A percentile compares a stretch with the other conserved stretches of the same genome.
Evolutionary conservation across 83 land plant species (phyloP).

Genomic region (Diphasiastrum complanatum): DNA sequence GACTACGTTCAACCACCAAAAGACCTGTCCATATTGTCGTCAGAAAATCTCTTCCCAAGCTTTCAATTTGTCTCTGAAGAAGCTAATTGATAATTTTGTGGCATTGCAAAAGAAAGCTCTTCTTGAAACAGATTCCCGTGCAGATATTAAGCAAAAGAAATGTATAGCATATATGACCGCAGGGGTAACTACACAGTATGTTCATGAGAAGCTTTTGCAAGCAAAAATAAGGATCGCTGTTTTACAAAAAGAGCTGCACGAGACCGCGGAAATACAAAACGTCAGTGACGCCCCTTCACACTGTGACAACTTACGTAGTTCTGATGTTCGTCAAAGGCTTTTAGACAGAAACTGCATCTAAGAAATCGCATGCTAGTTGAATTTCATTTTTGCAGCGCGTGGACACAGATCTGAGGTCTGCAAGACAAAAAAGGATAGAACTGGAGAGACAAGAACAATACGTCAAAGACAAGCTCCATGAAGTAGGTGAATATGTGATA

Average conservation of each 20-base stretch:
- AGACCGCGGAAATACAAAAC: constrained; percentile 1
- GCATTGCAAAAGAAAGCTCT: not conserved
- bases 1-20: not conserved
- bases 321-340: not conserved
- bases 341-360: no score
- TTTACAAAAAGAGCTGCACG: constrained; percentile 13
- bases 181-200: no score
- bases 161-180: no score
- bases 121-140: not conserved
- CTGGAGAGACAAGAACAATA: no score
- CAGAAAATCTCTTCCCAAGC: not conserved
- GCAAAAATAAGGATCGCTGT: constrained; percentile 14
- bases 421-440: no score
- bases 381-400: no score
- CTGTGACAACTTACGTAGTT: not conserved
- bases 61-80: constrained; percentile 7
- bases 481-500: no score
- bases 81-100: not conserved
- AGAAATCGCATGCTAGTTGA: no score
- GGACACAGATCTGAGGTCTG: no score
- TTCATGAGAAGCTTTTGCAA: constrained; percentile 4
- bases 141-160: not conserved
- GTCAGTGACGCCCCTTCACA: not conserved
- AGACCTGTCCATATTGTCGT: constrained; percentile 8
- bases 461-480: no score